Percentiles rank a stretch among this genome's conserved stretches.
phyloP scores from a whole-genome alignment of 2,329 filamentous ascomycete genomes.

The Raffaelea arxii region DNA sequence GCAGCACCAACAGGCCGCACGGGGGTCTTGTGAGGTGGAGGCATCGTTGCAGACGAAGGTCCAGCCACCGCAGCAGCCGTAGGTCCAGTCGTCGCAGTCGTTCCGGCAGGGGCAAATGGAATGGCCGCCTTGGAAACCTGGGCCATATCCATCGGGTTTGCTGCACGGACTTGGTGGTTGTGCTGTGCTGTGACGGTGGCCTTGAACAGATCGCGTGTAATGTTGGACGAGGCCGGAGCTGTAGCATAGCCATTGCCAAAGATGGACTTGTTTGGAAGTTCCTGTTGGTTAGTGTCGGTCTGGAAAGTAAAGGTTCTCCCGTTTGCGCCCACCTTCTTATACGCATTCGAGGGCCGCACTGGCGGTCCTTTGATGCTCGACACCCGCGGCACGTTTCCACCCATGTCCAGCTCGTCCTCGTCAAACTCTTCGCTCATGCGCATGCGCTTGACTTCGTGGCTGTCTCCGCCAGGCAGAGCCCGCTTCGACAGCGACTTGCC shows the following conservation, averaged over 20 bases:
- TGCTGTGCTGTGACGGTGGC: slow-evolving; percentile 58
- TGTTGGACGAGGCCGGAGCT: slow-evolving; percentile 44
- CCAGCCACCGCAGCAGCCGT: slow-evolving; percentile 5
- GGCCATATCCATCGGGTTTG: slow-evolving; percentile 72
- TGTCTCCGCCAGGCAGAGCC: slow-evolving; percentile 39
- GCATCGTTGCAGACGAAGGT: not conserved
- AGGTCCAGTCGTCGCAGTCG: slow-evolving; percentile 2
- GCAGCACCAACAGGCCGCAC: slow-evolving; percentile 40
- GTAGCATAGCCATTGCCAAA: slow-evolving; percentile 53
- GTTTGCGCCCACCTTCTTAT: slow-evolving; percentile 49
- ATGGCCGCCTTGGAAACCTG: slow-evolving; percentile 83
- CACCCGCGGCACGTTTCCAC: slow-evolving; percentile 46
- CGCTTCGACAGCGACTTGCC: slow-evolving; percentile 69
- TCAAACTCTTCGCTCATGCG: slow-evolving; percentile 66
- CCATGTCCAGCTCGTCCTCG: slow-evolving; percentile 44
- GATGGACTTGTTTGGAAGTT: slow-evolving; percentile 48
- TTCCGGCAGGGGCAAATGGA: slow-evolving; percentile 53
- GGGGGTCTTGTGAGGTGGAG: slow-evolving; percentile 54
- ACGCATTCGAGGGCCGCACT: slow-evolving; percentile 65
- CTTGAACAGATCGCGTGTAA: slow-evolving; percentile 53
- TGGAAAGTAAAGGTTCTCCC: not conserved
- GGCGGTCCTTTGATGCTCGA: slow-evolving; percentile 67
- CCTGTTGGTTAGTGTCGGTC: slow-evolving; percentile 29
- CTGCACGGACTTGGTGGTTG: slow-evolving; percentile 50
- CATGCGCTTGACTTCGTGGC: slow-evolving; percentile 66